Base-by-base conservation (phyloP, 2,329 filamentous ascomycete species). In the Monosporascus sp. region DNA sequence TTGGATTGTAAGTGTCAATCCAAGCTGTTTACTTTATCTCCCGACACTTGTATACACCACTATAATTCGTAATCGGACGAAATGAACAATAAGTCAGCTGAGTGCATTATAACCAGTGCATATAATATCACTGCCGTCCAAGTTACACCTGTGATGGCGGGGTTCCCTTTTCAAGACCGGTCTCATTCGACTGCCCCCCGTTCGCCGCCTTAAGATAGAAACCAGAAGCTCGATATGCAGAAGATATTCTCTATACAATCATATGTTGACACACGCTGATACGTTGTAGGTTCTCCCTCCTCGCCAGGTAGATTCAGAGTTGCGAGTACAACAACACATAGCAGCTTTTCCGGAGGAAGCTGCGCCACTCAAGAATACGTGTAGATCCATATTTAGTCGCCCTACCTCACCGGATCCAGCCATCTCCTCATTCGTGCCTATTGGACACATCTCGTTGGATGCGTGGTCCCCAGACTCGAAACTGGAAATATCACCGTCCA, bases 391-490 rank as follows among this genome's bases (percentile, higher is more conserved):
- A 18, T 51, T 53, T 18, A 58, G 37, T 27, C 65, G 48, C 0
- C 35, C 24, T 48, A 56, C 54, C 49, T 65, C 49, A 53, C 58
- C 57, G 1, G 51, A 55, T 2, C 55, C 60, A 1, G 43, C 53
- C 0, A 11, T 37, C 5, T 24, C 52, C 0, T 24, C 27, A 3
- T 69, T 70, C 43, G 44, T 62, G 6, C 67, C 68, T 1, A 55
- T 70, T 22, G 67, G 67, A 3, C 68, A 70, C 46, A 65, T 69
- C 37, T 60, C 64, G 2, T 59, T 70, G 4, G 63, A 64, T 52
- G 51, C 46, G 4, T 55, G 59, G 27, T 55, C 61, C 7, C 37
- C 54, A 1, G 48, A 58, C 3, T 47, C 56, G 2, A 56, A 55
- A 22, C 49, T 65, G 3, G 9, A 37, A 17, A 61, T 60, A 0